phyloP scores from a whole-genome alignment of 2,329 filamentous ascomycete species.

The Neofusicoccum sp. region DNA sequence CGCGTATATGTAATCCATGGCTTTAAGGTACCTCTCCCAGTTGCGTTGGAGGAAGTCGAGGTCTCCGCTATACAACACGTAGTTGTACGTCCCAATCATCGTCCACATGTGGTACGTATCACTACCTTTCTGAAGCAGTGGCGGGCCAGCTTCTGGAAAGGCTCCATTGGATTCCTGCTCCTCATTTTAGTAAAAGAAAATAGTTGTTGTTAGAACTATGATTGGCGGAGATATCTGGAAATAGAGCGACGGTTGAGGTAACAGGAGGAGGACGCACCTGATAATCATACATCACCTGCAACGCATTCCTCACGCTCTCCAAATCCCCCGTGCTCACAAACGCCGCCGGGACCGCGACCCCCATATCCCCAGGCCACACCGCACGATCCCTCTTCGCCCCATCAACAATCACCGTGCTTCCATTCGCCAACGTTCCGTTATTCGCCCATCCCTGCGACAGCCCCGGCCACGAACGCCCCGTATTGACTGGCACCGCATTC shows the following conservation, averaged over 20 bases:
- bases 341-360: conserved; percentile 44
- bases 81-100: conserved; percentile 46
- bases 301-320: conserved; percentile 47
- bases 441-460: conserved; percentile 33
- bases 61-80: conserved; percentile 41
- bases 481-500: conserved; percentile 32
- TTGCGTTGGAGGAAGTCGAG: conserved; percentile 38
- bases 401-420: conserved; percentile 40
- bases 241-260: neutral
- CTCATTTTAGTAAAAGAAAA: neutral
- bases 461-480: conserved; percentile 25
- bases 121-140: conserved; percentile 34
- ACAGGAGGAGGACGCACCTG: conserved; percentile 37
- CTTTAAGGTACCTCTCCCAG: conserved; percentile 47
- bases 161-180: conserved; percentile 18
- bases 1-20: conserved; percentile 41
- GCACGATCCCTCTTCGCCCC: conserved; percentile 43
- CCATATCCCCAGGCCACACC: conserved; percentile 52
- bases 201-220: too few species aligned
- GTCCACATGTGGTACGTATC: conserved; percentile 54
- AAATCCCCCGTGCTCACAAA: conserved; percentile 41
- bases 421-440: conserved; percentile 37
- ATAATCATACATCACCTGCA: conserved; percentile 23
- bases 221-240: too few species aligned
- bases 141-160: conserved; percentile 42